phyloP scores from a whole-genome alignment of 495 filamentous ascomycete species.

The Evernia prunastri region DNA sequence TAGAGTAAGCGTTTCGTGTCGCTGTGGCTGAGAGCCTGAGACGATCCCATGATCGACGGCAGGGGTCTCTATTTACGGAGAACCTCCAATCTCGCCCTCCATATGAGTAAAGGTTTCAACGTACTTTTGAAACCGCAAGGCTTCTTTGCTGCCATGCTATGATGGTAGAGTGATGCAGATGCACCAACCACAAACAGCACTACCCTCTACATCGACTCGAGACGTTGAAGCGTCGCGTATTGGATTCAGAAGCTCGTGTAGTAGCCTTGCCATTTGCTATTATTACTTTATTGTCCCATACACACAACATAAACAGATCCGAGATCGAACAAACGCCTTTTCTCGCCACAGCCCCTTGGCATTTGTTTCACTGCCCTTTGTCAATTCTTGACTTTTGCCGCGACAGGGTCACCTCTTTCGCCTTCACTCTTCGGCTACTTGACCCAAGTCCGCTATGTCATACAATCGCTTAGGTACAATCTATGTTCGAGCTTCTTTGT shows the following conservation, averaged over 20 bases:
- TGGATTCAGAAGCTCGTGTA: neutral
- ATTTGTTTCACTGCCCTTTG: neutral
- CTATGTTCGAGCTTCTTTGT: neutral
- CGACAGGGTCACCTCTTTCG: conserved; percentile 1
- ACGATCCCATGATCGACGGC: conserved; percentile 3
- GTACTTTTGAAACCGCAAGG: neutral
- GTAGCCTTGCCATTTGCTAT: neutral
- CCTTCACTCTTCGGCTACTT: conserved; percentile 13
- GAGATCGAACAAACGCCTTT: neutral
- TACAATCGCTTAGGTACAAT: conserved; percentile 28
- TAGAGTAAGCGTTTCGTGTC: conserved; percentile 14
- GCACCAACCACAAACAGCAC: neutral
- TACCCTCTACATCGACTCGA: neutral
- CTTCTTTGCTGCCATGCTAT: conserved; percentile 4
- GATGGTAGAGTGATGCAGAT: neutral
- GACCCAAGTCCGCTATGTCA: conserved; percentile 21
- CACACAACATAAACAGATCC: neutral
- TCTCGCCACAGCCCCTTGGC: conserved; percentile 2
- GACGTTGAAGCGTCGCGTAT: neutral
- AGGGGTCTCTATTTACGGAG: conserved; percentile 22
- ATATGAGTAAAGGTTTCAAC: neutral
- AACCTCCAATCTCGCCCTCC: conserved; percentile 7
- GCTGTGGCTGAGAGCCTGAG: conserved; percentile 12
- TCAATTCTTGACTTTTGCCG: neutral
- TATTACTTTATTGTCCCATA: neutral